These are phyloP conservation scores for Jatropha multifida DNA, from an alignment of 441 rosid genomes.

Conservation along the genomic window DNA sequence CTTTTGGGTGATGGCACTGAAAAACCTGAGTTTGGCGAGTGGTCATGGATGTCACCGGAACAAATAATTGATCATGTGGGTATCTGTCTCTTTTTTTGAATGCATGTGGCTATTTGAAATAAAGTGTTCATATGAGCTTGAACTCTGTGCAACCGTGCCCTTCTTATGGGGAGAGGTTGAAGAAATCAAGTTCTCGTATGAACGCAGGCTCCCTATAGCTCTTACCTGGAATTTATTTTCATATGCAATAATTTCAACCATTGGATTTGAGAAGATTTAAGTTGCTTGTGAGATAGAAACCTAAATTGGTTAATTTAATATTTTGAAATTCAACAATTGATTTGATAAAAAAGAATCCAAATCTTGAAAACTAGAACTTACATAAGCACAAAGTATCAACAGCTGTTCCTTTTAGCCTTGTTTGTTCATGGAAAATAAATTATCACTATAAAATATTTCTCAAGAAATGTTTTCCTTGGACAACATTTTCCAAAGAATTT, in stretches of 20 bases:
- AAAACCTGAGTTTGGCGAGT: constrained; percentile 83
- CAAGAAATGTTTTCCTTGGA: no score
- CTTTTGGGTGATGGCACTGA: constrained; percentile 83
- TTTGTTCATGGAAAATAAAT: no score
- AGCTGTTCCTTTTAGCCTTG: not conserved
- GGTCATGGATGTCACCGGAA: constrained; percentile 83
- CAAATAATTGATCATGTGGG: constrained; percentile 61
- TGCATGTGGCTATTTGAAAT: not conserved
- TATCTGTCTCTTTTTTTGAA: constrained; percentile 2
- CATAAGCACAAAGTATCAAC: not conserved
- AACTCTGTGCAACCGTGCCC: not conserved
- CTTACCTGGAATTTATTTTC: not conserved
- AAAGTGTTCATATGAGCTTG: not conserved
- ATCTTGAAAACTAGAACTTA: no score
- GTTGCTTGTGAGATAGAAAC: not conserved
- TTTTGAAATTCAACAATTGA: not conserved
- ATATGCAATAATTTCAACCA: not conserved
- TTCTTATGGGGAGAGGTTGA: not conserved
- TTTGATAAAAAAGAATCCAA: not conserved
- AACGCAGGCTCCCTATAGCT: not conserved
- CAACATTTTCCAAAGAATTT: no score
- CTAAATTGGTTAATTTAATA: not conserved
- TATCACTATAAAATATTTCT: no score
- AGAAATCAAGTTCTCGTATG: not conserved
- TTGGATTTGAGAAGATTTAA: not conserved